Conservation (phyloP, 768 basidiomycete species). For the Lepiota brunneoincarnata region DNA sequence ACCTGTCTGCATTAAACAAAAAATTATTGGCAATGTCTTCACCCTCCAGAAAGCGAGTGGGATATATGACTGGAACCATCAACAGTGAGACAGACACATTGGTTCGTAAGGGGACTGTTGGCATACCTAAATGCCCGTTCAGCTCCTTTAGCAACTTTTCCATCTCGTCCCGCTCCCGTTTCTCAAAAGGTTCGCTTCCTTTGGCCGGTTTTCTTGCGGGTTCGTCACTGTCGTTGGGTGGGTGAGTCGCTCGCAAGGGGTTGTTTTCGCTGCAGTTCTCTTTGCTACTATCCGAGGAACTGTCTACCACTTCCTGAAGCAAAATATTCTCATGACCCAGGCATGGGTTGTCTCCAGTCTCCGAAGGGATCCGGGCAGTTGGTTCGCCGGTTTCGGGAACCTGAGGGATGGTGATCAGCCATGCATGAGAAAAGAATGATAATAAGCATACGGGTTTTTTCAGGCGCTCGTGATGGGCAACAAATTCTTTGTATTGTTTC, state of each 20-base stretch:
- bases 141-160: conserved; percentile 73
- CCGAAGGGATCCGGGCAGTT: conserved; percentile 56
- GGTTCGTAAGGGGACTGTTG: no score
- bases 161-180: conserved; percentile 88
- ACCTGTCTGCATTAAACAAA: conserved; percentile 87
- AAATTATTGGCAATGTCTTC: conserved; percentile 93
- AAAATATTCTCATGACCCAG: conserved; percentile 23
- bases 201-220: conserved; percentile 35
- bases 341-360: conserved; percentile 43
- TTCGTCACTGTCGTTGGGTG: conserved; percentile 25
- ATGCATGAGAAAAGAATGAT: neutral
- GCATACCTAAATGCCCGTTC: conserved; percentile 83
- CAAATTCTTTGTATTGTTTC: conserved; percentile 91
- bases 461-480: conserved; percentile 70
- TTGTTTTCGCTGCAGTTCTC: conserved; percentile 25
- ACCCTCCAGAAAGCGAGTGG: conserved; percentile 87
- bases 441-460: conserved; percentile 55
- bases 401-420: conserved; percentile 26
- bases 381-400: conserved; percentile 44
- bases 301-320: conserved; percentile 24
- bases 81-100: neutral
- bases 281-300: conserved; percentile 27
- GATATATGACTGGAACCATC: conserved; percentile 65
- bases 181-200: conserved; percentile 71
- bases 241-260: conserved; percentile 10